These are phyloP conservation scores for Abrus precatorius DNA, from an alignment of 306 rosid genomes.

Conservation along the genomic window DNA sequence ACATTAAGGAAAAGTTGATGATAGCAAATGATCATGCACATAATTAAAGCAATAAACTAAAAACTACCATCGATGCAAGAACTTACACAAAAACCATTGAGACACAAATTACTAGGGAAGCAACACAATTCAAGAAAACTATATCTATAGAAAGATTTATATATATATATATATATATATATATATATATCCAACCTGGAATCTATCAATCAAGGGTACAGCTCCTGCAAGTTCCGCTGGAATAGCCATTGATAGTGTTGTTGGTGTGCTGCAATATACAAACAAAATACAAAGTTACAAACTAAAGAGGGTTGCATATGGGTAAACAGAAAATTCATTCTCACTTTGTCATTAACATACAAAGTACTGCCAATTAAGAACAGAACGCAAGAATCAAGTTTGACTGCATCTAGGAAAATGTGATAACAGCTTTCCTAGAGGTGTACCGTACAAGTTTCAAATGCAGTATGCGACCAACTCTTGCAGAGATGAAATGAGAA, in stretches of 20 bases:
- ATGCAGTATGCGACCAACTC: neutral
- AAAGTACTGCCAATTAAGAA: slow-evolving; percentile 3
- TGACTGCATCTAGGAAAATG: slow-evolving; percentile 8
- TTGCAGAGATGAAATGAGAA: neutral
- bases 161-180: neutral
- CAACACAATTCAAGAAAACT: slow-evolving; percentile 1
- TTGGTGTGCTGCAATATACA: slow-evolving; percentile 72
- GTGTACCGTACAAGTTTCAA: neutral
- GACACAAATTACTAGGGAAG: neutral
- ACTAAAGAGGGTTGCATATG: neutral
- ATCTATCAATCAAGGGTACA: slow-evolving; percentile 80
- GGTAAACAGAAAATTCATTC: slow-evolving; percentile 26
- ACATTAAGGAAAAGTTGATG: slow-evolving; percentile 1
- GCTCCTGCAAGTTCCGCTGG: slow-evolving; percentile 86
- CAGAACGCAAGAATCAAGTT: slow-evolving; percentile 1
- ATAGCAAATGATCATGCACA: slow-evolving; percentile 29
- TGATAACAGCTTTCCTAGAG: slow-evolving; percentile 7
- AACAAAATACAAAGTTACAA: slow-evolving; percentile 5
- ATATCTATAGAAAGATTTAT: neutral
- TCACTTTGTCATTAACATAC: neutral
- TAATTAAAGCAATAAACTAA: slow-evolving; percentile 20
- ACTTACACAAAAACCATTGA: slow-evolving; percentile 35
- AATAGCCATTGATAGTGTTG: slow-evolving; percentile 72
- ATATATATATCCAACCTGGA: slow-evolving; percentile 67
- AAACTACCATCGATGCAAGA: slow-evolving; percentile 23